phyloP scores from a whole-genome alignment of 345 rosid species.

The Eucalyptus erythrocorys region DNA sequence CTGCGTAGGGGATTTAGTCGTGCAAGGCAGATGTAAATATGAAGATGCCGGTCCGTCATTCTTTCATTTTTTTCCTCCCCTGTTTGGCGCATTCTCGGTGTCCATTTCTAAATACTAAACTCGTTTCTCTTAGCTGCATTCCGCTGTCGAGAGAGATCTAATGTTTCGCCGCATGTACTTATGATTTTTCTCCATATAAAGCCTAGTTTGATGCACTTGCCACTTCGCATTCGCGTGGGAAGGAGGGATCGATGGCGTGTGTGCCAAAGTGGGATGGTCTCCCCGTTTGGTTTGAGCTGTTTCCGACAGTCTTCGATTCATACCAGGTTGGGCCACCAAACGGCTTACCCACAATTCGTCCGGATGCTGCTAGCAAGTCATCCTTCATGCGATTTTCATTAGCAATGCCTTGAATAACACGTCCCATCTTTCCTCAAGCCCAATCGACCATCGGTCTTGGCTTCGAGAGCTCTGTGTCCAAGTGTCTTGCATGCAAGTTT shows the following conservation, averaged over 20 bases:
- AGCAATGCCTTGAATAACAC: neutral
- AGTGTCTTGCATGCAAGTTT: neutral
- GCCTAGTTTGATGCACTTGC: neutral
- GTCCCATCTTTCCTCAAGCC: neutral
- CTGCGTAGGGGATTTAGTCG: neutral
- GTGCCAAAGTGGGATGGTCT: neutral
- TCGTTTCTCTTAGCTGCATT: neutral
- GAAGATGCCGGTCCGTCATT: neutral
- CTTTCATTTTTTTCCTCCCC: neutral
- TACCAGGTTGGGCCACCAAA: neutral
- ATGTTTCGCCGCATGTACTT: neutral
- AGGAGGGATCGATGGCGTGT: neutral
- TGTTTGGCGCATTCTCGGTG: neutral
- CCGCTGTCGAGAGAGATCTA: neutral
- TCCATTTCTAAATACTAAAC: neutral
- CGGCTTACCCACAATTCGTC: neutral
- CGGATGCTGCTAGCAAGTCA: neutral
- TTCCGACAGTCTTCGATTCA: neutral
- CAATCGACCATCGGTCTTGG: neutral
- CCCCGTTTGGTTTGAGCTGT: neutral
- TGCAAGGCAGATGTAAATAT: neutral
- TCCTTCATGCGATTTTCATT: neutral
- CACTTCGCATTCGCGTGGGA: neutral
- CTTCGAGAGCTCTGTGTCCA: neutral
- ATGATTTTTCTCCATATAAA: too few relatives aligned